These are phyloP conservation scores for Rhododendron ovatum DNA, from an alignment of 148 eudicot genomes.

Conservation along the genomic window DNA sequence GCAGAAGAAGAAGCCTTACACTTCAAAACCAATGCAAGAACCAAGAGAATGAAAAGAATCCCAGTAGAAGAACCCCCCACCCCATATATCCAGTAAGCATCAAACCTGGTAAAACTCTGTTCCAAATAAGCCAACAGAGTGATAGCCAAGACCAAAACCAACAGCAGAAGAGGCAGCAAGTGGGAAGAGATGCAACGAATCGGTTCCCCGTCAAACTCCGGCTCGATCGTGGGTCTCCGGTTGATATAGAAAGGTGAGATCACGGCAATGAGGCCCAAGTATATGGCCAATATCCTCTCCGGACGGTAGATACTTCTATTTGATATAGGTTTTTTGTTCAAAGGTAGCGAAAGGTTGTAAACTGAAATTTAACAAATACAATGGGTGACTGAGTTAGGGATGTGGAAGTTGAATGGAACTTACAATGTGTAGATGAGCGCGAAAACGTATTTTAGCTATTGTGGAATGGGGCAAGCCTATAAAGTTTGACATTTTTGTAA, in stretches of 20 bases:
- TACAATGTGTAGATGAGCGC: no score
- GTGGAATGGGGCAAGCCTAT: no score
- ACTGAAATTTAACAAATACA: neutral
- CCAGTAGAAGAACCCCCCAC: constrained; percentile 85
- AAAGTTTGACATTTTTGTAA: no score
- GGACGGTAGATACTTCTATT: constrained; percentile 5
- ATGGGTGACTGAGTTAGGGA: neutral
- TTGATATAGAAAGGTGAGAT: constrained; percentile 72
- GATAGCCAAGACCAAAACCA: constrained; percentile 52
- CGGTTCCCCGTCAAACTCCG: constrained; percentile 37
- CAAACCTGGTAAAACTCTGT: constrained; percentile 48
- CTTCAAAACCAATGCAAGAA: constrained; percentile 60
- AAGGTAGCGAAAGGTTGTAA: neutral
- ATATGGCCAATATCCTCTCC: constrained; percentile 41
- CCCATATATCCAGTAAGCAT: constrained; percentile 77
- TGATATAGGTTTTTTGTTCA: neutral
- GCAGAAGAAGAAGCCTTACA: constrained; percentile 25
- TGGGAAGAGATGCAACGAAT: constrained; percentile 11
- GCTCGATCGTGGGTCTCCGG: constrained; percentile 20
- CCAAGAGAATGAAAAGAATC: constrained; percentile 41
- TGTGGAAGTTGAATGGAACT: no score
- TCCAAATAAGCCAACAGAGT: constrained; percentile 48
- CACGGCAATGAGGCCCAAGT: constrained; percentile 48
- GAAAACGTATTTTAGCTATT: no score
- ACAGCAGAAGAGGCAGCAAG: constrained; percentile 55